Conservation (phyloP, 108 stramenopile genomes). For the Mayamaea pseudoterrestris region DNA sequence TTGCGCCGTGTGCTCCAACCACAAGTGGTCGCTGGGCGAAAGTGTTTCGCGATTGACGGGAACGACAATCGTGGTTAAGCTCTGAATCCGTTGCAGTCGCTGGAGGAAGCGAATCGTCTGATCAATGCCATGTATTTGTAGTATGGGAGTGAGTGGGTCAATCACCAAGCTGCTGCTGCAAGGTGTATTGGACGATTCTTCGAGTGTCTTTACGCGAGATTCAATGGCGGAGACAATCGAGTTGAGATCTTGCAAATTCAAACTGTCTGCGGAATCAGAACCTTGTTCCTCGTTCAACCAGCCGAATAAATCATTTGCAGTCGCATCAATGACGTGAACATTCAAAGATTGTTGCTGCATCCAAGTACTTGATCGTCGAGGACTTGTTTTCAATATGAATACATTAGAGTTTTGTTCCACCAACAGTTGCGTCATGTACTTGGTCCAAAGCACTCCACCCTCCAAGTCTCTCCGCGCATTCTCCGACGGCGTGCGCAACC, state of each 20-base stretch:
- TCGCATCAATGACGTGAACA: not conserved
- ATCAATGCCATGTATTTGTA: conserved; percentile 17
- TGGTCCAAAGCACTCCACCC: conserved; percentile 14
- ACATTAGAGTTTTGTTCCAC: no score
- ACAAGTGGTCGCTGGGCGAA: conserved; percentile 11
- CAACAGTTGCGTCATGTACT: not conserved
- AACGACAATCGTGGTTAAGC: conserved; percentile 6
- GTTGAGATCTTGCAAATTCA: not conserved
- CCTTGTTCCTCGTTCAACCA: no score
- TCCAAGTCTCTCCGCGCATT: conserved; percentile 13
- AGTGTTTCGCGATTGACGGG: conserved; percentile 9
- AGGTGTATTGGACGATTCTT: not conserved
- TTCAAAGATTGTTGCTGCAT: not conserved
- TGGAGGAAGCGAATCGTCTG: conserved; percentile 10
- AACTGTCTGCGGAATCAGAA: not conserved
- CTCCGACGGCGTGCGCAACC: conserved; percentile 22
- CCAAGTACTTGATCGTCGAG: not conserved
- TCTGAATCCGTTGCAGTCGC: not conserved
- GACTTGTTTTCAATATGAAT: not conserved
- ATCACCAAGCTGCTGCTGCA: no score
- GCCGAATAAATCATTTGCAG: not conserved
- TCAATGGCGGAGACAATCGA: no score
- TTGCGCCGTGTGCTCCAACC: conserved; percentile 22
- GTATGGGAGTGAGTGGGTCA: conserved; percentile 20
- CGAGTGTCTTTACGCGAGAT: not conserved